Evolutionary conservation across 441 rosid genomes (phyloP), one percentile per base, ranked within the genome.

Genomic region (Erodium moschatum): DNA sequence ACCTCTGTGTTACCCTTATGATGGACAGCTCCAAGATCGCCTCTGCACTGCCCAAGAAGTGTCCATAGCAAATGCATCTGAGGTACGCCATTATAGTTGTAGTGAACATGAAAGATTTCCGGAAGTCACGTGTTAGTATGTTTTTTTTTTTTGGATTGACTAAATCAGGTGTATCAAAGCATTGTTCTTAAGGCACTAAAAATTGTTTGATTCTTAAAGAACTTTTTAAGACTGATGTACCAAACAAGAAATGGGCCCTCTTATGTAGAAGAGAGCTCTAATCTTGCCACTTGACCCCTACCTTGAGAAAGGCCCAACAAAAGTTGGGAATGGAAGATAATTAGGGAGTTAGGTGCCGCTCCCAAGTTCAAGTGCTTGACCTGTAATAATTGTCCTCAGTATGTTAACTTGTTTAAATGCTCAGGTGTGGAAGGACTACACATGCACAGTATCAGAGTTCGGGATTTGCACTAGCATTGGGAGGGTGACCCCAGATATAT

Each of bases 1-100:
- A 67, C 88, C 98, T 66, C 83, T 93, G 35, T 93, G 98, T 84
- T 85, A 75, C 77, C 97, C 97, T 2, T 93, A 81, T 63, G 91
- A 87, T 77, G 72, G 79, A 38, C 82, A 77, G 71, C 81, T 86
- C 75, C 84, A 81, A 71, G 90, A 83, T 42, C 89, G 89, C 64
- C 79, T 76, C 70, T 90, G 97, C 61, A 80, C 75, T 4, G 64
- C 84, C 42, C 83, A 83, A 67, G 97, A 90, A 72, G 85, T 93
- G 68, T 85, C 95, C 0, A 72, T 89, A 67, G 81, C 72, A 78
- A 89, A 90, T 79, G 95, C 97, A 65, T 93, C 97, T 56, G 67
- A 65, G 82, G 98, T 92, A 87, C 67, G 77, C 73, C 70, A 42
- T 15, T 48, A 48, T 48, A 16, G 12, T 16, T 48, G 12, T 16